A percentile compares a stretch with the other conserved stretches of the same genome.
Conservation (phyloP, 2,329 filamentous ascomycete species). For the Arthrobotrys sphaeroides region DNA sequence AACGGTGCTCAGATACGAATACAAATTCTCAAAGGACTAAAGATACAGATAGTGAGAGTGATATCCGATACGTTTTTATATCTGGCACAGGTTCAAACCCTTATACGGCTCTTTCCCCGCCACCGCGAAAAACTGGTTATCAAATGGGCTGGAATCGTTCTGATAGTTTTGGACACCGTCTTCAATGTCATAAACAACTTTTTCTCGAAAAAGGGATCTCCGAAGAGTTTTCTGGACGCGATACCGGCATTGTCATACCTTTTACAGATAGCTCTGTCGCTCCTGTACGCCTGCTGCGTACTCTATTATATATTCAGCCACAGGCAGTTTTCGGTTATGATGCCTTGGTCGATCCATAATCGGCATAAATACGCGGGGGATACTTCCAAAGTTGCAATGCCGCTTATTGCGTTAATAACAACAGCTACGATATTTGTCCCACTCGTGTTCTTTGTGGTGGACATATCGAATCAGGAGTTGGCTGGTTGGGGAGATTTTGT, state of each 20-base stretch:
- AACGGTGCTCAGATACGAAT: conserved; percentile 79
- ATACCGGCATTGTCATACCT: conserved; percentile 91
- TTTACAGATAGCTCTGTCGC: conserved; percentile 84
- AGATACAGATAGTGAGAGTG: conserved; percentile 88
- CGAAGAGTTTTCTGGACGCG: conserved; percentile 83
- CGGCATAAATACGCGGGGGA: conserved; percentile 39
- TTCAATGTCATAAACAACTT: conserved; percentile 95
- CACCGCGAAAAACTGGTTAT: conserved; percentile 98
- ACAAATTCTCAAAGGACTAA: conserved; percentile 81
- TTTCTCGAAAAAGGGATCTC: conserved; percentile 69
- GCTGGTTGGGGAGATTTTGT: conserved; percentile 96
- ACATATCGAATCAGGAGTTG: conserved; percentile 84
- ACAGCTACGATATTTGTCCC: conserved; percentile 84
- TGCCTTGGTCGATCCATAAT: conserved; percentile 50
- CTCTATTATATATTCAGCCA: conserved; percentile 83
- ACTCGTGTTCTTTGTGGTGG: conserved; percentile 90
- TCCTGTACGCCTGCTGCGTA: conserved; percentile 92
- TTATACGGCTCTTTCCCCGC: conserved; percentile 93
- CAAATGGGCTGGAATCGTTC: conserved; percentile 95
- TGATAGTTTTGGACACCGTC: conserved; percentile 88
- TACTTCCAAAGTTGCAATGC: conserved; percentile 51
- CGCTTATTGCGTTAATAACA: conserved; percentile 78
- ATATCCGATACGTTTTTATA: conserved; percentile 97
- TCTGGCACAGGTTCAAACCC: conserved; percentile 95
- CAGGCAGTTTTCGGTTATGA: conserved; percentile 52